phyloP scores from a whole-genome alignment of 2,329 filamentous ascomycete genomes.

The Venturia pyrina region DNA sequence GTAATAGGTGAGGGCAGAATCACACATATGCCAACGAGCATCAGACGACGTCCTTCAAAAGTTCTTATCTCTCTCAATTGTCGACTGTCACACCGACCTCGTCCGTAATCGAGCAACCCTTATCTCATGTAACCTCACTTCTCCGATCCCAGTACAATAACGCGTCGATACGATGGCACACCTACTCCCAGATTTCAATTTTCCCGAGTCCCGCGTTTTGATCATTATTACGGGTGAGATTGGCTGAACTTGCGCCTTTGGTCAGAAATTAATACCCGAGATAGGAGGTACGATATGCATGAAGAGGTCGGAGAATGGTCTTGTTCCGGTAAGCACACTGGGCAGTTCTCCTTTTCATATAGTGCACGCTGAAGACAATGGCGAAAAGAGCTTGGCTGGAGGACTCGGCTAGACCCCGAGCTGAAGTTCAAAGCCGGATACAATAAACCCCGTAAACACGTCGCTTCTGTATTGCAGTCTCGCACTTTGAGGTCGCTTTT shows the following conservation, averaged over 20 bases:
- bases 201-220: slow-evolving; percentile 68
- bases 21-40: neutral
- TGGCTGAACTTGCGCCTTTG: neutral
- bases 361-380: neutral
- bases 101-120: neutral
- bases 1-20: neutral
- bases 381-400: neutral
- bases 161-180: slow-evolving; percentile 5
- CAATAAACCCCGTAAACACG: too few species aligned
- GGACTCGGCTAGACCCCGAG: neutral
- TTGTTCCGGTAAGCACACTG: slow-evolving; percentile 53
- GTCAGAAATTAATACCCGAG: neutral
- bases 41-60: neutral
- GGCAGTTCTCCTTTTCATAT: neutral
- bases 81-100: neutral
- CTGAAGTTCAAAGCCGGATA: too few species aligned
- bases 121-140: neutral
- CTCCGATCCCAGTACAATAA: neutral
- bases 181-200: slow-evolving; percentile 10
- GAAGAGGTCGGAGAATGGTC: slow-evolving; percentile 68
- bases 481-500: too few species aligned
- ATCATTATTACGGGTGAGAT: slow-evolving; percentile 74
- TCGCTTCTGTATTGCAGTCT: too few species aligned
- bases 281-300: slow-evolving; percentile 75
- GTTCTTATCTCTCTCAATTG: neutral